A percentile compares a stretch with the other conserved stretches of the same genome.
These are phyloP conservation scores for Apiotrichum veenhuisii DNA, from an alignment of 1,284 basidiomycete species.

Conservation along the genomic window DNA sequence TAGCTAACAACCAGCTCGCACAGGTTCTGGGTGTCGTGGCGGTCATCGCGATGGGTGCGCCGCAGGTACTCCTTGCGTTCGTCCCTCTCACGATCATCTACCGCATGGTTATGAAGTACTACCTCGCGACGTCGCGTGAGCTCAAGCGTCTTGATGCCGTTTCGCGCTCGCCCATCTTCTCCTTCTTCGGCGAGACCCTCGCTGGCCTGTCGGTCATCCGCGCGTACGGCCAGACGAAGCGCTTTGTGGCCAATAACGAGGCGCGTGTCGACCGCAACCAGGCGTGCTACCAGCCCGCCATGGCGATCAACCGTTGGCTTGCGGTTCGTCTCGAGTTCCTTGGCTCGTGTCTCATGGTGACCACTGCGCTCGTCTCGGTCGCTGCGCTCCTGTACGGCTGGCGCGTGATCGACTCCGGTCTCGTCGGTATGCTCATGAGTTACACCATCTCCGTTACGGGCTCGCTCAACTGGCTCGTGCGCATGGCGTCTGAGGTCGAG, in stretches of 20 bases:
- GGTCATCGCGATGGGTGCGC: constrained; percentile 76
- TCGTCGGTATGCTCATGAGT: constrained; percentile 85
- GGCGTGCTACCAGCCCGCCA: constrained; percentile 53
- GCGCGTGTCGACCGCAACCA: constrained; percentile 60
- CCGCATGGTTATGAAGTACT: constrained; percentile 75
- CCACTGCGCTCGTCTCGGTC: constrained; percentile 68
- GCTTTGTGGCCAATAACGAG: constrained; percentile 76
- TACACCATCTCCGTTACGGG: constrained; percentile 79
- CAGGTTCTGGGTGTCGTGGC: constrained; percentile 67
- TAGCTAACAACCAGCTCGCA: constrained; percentile 23
- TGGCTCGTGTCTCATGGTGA: constrained; percentile 74
- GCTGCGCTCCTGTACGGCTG: constrained; percentile 63
- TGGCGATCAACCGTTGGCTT: constrained; percentile 55
- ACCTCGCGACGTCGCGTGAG: constrained; percentile 84
- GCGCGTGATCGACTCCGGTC: constrained; percentile 70
- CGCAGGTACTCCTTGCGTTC: constrained; percentile 72
- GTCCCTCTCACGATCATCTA: constrained; percentile 74
- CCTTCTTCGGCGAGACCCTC: constrained; percentile 81
- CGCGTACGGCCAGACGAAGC: constrained; percentile 63
- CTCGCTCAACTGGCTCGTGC: constrained; percentile 78
- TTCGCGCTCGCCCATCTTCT: constrained; percentile 84
- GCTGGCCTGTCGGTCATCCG: constrained; percentile 81
- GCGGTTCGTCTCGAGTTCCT: constrained; percentile 65
- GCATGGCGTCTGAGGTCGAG: constrained; percentile 85
- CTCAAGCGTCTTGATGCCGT: constrained; percentile 88